Base-by-base conservation (phyloP, 2,329 filamentous ascomycete genomes). In the Pleomassaria siparia region DNA sequence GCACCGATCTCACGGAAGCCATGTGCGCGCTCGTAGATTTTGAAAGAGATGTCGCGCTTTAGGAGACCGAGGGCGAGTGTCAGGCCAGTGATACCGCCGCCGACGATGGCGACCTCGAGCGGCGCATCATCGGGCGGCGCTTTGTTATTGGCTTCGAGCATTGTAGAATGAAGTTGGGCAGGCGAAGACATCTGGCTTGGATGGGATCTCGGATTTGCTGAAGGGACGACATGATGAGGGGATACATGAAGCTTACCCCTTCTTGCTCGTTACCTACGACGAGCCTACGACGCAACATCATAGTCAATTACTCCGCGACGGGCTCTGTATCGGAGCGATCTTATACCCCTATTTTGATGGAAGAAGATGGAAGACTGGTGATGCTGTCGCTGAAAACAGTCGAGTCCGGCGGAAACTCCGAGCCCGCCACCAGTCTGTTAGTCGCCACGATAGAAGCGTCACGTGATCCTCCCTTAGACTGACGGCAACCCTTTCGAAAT, bases 61-160 rank as follows among this genome's bases (percentile, higher is more conserved):
- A 44, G 33, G 10, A 62, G 53, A 16, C 51, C 53, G 18, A 53
- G 26, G 20, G 51, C 50, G 2, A 62, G 42, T 9, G 43, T 32
- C 3, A 62, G 25, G 8, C 59, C 59, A 22, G 26, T 43, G 22
- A 60, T 57, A 16, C 59, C 59, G 11, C 59, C 55, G 8, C 59
- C 59, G 20, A 62, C 45, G 22, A 60, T 58, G 21, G 56, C 58
- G 28, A 50, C 36, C 7, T 29, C 26, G n/a, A 42, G 18, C 3
- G 24, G 26, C 8, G 24, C 4, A 18, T 42, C 40, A 4, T 21
- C 10, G 4, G 54, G 49, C 35, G 67, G 49, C 40, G 63, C 63
- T 42, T 42, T 44, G 21, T n/a, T 9, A 35, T 18, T 35, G n/a
- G 32, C 16, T 35, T 16, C n/a, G 5, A 18, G 32, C n/a, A 18